Evolutionary conservation across 2,329 filamentous ascomycete species (phyloP).

Genomic region (Trichoderma aggressivum): DNA sequence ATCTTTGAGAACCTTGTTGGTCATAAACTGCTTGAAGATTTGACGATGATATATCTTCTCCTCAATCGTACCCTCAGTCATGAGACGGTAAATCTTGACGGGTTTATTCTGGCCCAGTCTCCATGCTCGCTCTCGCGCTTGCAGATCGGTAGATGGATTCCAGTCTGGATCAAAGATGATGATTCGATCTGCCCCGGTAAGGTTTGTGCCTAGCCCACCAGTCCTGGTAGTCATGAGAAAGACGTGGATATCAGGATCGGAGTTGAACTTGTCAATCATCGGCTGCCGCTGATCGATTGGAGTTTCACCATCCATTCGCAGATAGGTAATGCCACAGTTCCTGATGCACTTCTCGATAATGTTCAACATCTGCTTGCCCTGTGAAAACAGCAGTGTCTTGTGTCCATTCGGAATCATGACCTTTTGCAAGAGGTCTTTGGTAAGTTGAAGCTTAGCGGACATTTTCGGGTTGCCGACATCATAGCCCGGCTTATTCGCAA

Average conservation of each 20-base stretch:
- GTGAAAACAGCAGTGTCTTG: conserved; percentile 89
- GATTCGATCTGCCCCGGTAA: conserved; percentile 91
- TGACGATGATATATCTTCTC: conserved; percentile 99
- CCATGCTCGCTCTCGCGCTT: conserved; percentile 94
- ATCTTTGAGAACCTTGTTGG: conserved; percentile 92
- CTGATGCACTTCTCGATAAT: conserved; percentile 82
- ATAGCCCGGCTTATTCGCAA: conserved; percentile 59
- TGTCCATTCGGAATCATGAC: conserved; percentile 89
- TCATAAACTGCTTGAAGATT: conserved; percentile 97
- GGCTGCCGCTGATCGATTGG: conserved; percentile 82
- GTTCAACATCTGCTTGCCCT: conserved; percentile 92
- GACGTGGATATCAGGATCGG: conserved; percentile 71
- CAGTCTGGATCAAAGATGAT: conserved; percentile 99
- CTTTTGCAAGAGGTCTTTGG: conserved; percentile 73
- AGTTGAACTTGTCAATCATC: conserved; percentile 92
- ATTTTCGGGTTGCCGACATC: conserved; percentile 74
- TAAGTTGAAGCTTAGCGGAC: conserved; percentile 94
- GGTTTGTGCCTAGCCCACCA: conserved; percentile 86
- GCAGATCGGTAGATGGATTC: conserved; percentile 95
- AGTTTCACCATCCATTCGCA: conserved; percentile 92
- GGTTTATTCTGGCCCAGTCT: conserved; percentile 90
- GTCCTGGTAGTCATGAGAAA: conserved; percentile 96
- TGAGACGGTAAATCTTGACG: conserved; percentile 94
- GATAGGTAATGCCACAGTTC: conserved; percentile 67
- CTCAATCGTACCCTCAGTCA: conserved; percentile 96